These are phyloP conservation scores for Tetrahymena thermophila DNA, from an alignment of 73 alveolate species.

Conservation along the genomic window DNA sequence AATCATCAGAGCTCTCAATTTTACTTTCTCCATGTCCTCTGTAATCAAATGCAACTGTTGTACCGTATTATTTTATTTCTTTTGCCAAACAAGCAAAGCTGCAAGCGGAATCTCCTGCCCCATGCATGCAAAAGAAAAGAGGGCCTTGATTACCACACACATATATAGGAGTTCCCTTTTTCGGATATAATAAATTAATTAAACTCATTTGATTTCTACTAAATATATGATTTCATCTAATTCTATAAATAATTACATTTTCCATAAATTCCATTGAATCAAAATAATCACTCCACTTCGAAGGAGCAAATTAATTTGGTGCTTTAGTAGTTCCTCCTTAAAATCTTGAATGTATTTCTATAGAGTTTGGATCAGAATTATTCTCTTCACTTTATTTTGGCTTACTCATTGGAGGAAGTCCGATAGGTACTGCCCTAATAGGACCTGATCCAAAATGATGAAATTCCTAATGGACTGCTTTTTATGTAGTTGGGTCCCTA, in stretches of 20 bases:
- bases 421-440: background rate
- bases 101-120: conserved; percentile 97
- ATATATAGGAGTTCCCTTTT: conserved; percentile 78
- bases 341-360: background rate
- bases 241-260: background rate
- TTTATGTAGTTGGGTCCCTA: background rate
- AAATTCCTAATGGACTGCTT: background rate
- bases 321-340: background rate
- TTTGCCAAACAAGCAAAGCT: conserved; percentile 88
- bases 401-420: background rate
- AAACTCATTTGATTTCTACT: background rate
- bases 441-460: background rate
- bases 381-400: background rate
- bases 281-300: background rate
- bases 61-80: conserved; percentile 59
- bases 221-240: background rate
- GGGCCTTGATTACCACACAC: conserved; percentile 88
- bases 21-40: conserved; percentile 85
- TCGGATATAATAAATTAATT: conserved; percentile 7
- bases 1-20: conserved; percentile 37
- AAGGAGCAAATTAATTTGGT: background rate
- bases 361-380: background rate
- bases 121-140: conserved; percentile 88
- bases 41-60: conserved; percentile 86
- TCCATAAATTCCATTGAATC: background rate